A percentile compares a stretch with the other conserved stretches of the same genome.
Evolutionary conservation across 345 rosid species (phyloP).

Genomic region (Linum trigynum): DNA sequence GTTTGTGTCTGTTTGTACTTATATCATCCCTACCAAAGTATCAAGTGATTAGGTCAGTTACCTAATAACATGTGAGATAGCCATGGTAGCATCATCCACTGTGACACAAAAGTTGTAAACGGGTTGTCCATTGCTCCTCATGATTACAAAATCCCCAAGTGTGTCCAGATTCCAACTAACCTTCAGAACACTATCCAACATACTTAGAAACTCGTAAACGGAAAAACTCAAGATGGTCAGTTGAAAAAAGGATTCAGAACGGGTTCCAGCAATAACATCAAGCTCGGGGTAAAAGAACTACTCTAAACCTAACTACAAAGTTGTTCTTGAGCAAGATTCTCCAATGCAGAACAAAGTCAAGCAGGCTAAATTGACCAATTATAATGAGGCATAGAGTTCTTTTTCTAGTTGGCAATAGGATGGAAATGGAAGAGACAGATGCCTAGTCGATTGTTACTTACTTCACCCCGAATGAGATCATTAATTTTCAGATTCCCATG

Average conservation of each 20-base stretch:
- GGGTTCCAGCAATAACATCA: background rate
- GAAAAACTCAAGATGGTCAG: too few species aligned
- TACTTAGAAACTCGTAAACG: constrained; percentile 25
- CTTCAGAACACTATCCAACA: constrained; percentile 62
- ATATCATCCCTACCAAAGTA: background rate
- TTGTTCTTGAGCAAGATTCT: too few species aligned
- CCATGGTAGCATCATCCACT: constrained; percentile 95
- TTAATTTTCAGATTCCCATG: constrained; percentile 66
- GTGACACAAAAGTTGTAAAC: constrained; percentile 94
- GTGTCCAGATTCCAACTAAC: constrained; percentile 91
- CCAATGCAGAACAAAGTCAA: too few species aligned
- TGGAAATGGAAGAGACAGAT: too few species aligned
- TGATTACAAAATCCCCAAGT: constrained; percentile 77
- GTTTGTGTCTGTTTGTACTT: background rate
- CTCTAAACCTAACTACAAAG: too few species aligned
- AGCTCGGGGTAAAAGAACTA: constrained; percentile 5
- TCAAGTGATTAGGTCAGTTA: constrained; percentile 17
- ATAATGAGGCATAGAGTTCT: too few species aligned
- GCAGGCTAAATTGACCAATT: too few species aligned
- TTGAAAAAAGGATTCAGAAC: too few species aligned
- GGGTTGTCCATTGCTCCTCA: constrained; percentile 66
- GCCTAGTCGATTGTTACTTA: constrained; percentile 18
- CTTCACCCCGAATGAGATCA: constrained; percentile 89
- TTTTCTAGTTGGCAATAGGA: too few species aligned
- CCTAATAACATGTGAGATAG: constrained; percentile 95